Evolutionary conservation across 2,329 filamentous ascomycete species (phyloP), one percentile per base, ranked within the genome.

Genomic region (Stachybotrys elegans): DNA sequence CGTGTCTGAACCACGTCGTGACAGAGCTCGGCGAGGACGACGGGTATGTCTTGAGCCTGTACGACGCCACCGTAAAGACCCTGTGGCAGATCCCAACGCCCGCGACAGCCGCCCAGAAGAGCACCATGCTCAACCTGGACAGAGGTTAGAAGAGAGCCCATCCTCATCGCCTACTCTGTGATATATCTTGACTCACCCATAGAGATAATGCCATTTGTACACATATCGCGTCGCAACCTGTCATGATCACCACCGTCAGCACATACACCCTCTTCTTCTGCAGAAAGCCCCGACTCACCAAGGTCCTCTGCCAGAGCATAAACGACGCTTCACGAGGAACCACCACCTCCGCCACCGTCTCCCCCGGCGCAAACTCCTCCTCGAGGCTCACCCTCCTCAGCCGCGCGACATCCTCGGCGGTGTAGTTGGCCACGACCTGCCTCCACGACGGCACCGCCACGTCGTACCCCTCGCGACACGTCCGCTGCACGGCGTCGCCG

Each of bases 71-170:
- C 6, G 47, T 39, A 0, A 58, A 17, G 0, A 61, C 22, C 13
- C 65, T 68, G 19, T 60, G 62, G 2, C 51, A 47, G 1, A 67
- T 22, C 8, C 69, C 69, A 6, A 71, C 49, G 4, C 55, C 51
- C 9, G 69, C 46, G 1, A 72, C 67, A 2, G 53, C 44, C 0
- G 48, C 43, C 72, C 72, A 75, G 44, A 71, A 75, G 1, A 56
- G 42, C 7, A 66, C 51, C 54, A 72, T 65, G 4, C 57, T 61
- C 14, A 52, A 50, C 4, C 66, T 66, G 13, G 4, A 3, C n/a
- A 0, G 6, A 0, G 0, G 8, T 57, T 4, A 53, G 50, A 13
- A 19, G 20, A 2, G 9, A 6, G 17, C 20, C 34, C 22, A 13
- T n/a, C n/a, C 22, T 31, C 34, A 13, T 16, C 14, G 6, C 34